A percentile compares a stretch with the other conserved stretches of the same genome.
Conservation (phyloP, 2,329 filamentous ascomycete genomes). For the Cadophora sp. region DNA sequence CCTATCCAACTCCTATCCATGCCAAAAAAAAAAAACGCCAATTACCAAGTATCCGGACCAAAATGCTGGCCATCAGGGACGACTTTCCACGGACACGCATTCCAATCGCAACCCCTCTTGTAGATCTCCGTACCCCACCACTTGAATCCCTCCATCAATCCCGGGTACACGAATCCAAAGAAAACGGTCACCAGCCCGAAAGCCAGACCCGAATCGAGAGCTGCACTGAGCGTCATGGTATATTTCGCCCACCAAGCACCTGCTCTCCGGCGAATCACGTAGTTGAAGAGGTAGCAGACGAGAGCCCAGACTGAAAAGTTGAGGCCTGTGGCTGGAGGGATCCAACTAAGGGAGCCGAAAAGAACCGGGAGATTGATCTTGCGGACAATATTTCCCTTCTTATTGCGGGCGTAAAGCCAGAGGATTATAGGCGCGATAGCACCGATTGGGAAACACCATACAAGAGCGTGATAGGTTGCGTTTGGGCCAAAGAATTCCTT, state of each 20-base stretch:
- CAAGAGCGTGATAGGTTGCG: slow-evolving; percentile 76
- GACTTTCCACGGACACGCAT: slow-evolving; percentile 74
- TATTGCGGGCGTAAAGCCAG: slow-evolving; percentile 72
- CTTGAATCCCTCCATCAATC: slow-evolving; percentile 72
- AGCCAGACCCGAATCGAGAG: slow-evolving; percentile 81
- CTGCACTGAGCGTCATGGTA: slow-evolving; percentile 86
- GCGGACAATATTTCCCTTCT: slow-evolving; percentile 67
- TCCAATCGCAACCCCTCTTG: slow-evolving; percentile 85
- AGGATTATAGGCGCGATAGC: slow-evolving; percentile 76
- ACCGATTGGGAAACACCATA: slow-evolving; percentile 84
- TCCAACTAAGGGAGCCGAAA: slow-evolving; percentile 84
- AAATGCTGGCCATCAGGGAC: slow-evolving; percentile 70
- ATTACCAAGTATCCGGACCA: slow-evolving; percentile 64
- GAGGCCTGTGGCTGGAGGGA: slow-evolving; percentile 83
- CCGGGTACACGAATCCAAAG: slow-evolving; percentile 85
- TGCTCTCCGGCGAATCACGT: slow-evolving; percentile 71
- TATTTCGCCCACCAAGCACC: slow-evolving; percentile 89
- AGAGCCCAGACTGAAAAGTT: slow-evolving; percentile 90
- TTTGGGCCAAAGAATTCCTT: slow-evolving; percentile 79
- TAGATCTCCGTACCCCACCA: slow-evolving; percentile 94
- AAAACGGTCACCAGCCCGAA: slow-evolving; percentile 85
- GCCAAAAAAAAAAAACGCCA: neutral
- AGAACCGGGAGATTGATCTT: slow-evolving; percentile 84
- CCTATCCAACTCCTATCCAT: neutral
- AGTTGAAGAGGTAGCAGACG: slow-evolving; percentile 87